Percentiles rank a stretch among this genome's conserved stretches.
phyloP scores from a whole-genome alignment of 345 rosid genomes.

The Balakata baccata region DNA sequence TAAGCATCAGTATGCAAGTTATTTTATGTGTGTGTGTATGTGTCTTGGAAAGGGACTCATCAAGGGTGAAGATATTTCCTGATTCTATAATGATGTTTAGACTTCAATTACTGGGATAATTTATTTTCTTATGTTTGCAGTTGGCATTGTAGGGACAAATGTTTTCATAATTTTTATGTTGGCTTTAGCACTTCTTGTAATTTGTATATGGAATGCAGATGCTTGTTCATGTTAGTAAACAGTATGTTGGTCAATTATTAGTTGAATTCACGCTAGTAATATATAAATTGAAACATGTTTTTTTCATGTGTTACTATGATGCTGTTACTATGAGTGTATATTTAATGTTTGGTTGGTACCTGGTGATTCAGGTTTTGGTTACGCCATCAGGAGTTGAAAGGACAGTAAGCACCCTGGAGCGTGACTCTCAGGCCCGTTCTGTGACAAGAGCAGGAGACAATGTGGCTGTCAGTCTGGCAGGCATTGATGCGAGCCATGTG shows the following conservation, averaged over 20 bases:
- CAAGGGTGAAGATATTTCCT: neutral
- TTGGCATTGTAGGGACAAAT: neutral
- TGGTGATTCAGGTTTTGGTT: conserved; percentile 57
- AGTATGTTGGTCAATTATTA: neutral
- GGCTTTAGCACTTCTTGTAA: neutral
- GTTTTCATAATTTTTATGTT: neutral
- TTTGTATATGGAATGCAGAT: neutral
- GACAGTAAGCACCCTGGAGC: conserved; percentile 70
- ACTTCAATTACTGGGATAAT: neutral
- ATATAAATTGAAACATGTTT: neutral
- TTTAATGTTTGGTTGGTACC: conserved; percentile 5
- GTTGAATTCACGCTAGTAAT: neutral
- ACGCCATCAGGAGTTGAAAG: conserved; percentile 82
- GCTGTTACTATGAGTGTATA: neutral
- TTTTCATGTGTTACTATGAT: neutral
- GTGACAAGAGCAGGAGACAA: conserved; percentile 92
- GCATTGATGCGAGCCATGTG: conserved; percentile 61
- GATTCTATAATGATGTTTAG: neutral
- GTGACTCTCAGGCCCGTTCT: conserved; percentile 61
- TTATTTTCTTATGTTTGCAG: neutral
- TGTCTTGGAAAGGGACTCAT: too few relatives aligned
- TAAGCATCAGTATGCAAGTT: neutral
- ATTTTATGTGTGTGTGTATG: neutral
- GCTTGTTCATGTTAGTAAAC: neutral
- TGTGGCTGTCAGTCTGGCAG: conserved; percentile 60